Evolutionary conservation across 805 yeast genomes (phyloP).

Genomic region (Lipomyces sp.): DNA sequence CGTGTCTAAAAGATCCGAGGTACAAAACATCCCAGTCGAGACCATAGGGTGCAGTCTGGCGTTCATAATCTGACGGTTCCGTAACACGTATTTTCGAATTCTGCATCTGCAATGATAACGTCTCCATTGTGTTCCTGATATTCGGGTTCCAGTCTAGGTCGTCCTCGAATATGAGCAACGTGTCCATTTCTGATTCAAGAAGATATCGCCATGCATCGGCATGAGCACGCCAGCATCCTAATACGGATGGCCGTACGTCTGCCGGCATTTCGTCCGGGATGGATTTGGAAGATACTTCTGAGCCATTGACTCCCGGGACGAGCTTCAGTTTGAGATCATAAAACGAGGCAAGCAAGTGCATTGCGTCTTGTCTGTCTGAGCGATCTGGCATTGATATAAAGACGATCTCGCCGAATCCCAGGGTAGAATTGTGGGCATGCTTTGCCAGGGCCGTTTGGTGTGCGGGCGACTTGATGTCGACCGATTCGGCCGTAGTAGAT

Average conservation of each 20-base stretch:
- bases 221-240: conserved; percentile 32
- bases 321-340: conserved; percentile 14
- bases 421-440: conserved; percentile 18
- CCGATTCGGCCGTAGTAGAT: no score
- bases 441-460: conserved; percentile 2
- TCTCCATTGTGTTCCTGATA: conserved; percentile 18
- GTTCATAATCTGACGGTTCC: conserved; percentile 24
- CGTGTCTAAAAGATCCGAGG: conserved; percentile 23
- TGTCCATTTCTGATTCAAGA: conserved; percentile 24
- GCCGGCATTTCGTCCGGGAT: conserved; percentile 17
- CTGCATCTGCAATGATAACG: conserved; percentile 13
- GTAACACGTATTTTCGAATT: conserved; percentile 14
- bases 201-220: conserved; percentile 25
- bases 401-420: conserved; percentile 28
- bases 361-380: conserved; percentile 32
- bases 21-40: conserved; percentile 31
- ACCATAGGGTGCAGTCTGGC: conserved; percentile 26
- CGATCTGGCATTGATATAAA: conserved; percentile 26
- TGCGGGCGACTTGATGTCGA: not conserved
- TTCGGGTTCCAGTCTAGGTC: conserved; percentile 28
- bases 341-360: conserved; percentile 21
- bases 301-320: conserved; percentile 24
- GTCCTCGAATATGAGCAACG: conserved; percentile 25
- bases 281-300: conserved; percentile 15
- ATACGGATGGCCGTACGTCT: conserved; percentile 13